phyloP scores from a whole-genome alignment of 805 yeast genomes.

The Myxozyma mucilagina region DNA sequence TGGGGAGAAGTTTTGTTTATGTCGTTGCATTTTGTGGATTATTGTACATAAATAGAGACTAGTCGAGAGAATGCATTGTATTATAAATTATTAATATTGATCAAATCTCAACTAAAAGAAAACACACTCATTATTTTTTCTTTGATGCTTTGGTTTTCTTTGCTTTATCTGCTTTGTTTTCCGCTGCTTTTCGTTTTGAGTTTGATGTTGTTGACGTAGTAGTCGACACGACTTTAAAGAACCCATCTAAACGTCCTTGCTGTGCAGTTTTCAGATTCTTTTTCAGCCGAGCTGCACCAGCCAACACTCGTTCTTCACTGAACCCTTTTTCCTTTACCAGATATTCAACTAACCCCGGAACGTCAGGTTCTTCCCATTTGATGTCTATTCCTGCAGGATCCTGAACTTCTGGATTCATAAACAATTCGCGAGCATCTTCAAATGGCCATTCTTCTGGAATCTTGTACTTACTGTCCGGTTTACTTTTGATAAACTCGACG shows the following conservation, averaged over 20 bases:
- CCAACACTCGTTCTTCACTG: constrained; percentile 84
- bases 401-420: constrained; percentile 76
- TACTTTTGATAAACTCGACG: constrained; percentile 52
- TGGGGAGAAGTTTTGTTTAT: neutral
- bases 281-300: constrained; percentile 80
- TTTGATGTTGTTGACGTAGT: constrained; percentile 36
- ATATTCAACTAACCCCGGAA: constrained; percentile 76
- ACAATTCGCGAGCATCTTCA: constrained; percentile 80
- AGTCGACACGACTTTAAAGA: constrained; percentile 68
- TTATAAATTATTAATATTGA: neutral
- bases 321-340: constrained; percentile 89
- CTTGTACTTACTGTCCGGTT: constrained; percentile 63
- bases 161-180: constrained; percentile 23
- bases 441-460: constrained; percentile 96
- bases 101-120: neutral
- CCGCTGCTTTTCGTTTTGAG: constrained; percentile 41
- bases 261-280: constrained; percentile 83
- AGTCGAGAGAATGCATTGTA: neutral
- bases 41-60: neutral
- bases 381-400: constrained; percentile 61
- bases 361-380: constrained; percentile 88
- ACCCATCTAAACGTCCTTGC: constrained; percentile 79
- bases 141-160: constrained; percentile 28
- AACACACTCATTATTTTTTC: constrained; percentile 1
- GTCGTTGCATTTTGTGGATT: neutral